phyloP scores from a whole-genome alignment of 2,329 filamentous ascomycete species.

The Alternaria ventricosa region DNA sequence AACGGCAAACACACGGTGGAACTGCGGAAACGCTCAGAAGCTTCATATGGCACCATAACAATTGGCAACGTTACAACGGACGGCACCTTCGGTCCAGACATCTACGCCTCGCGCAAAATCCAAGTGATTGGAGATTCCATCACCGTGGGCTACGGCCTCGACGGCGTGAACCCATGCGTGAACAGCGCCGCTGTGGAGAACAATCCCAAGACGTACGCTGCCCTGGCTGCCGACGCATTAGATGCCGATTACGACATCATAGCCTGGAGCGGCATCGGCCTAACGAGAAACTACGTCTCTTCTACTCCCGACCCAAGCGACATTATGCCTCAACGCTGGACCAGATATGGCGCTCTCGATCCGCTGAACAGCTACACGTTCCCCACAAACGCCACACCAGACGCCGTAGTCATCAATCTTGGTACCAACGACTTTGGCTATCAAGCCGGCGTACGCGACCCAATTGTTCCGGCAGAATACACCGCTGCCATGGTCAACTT shows the following conservation, averaged over 20 bases:
- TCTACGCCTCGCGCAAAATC: constrained; percentile 45
- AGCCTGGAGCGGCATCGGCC: constrained; percentile 55
- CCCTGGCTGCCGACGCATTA: constrained; percentile 51
- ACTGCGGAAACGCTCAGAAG: constrained; percentile 51
- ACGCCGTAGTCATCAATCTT: constrained; percentile 54
- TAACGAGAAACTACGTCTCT: constrained; percentile 50
- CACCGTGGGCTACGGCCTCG: constrained; percentile 54
- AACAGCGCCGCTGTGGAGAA: constrained; percentile 51
- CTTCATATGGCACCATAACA: constrained; percentile 43
- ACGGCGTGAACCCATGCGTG: constrained; percentile 50
- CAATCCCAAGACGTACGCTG: constrained; percentile 54
- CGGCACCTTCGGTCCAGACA: constrained; percentile 30
- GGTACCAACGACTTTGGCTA: constrained; percentile 56
- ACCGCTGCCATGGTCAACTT: constrained; percentile 35
- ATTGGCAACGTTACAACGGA: constrained; percentile 37
- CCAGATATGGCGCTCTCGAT: constrained; percentile 53
- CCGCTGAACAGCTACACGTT: constrained; percentile 49
- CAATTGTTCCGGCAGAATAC: constrained; percentile 14
- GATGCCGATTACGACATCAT: constrained; percentile 53
- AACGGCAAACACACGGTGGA: constrained; percentile 47
- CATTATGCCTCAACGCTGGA: constrained; percentile 52
- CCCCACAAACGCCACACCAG: constrained; percentile 36
- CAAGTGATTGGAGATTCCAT: constrained; percentile 57
- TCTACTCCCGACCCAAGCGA: constrained; percentile 37
- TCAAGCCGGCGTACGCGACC: constrained; percentile 16